Evolutionary conservation across 2,329 filamentous ascomycete species (phyloP).

Genomic region (Fusarium cyanostomum): DNA sequence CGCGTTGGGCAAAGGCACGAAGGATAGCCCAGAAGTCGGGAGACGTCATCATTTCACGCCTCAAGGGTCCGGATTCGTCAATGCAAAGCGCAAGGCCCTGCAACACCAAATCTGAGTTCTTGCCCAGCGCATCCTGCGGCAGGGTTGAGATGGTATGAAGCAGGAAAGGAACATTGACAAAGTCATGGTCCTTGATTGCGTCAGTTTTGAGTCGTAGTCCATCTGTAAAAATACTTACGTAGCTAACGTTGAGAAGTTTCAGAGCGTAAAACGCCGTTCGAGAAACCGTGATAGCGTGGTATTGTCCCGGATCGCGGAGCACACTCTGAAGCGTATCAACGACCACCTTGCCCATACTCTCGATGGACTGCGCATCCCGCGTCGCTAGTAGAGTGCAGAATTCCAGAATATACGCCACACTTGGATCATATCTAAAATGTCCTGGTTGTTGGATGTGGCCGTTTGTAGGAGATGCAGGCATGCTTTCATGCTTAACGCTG

Average conservation of each 20-base stretch:
- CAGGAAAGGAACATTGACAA: constrained; percentile 89
- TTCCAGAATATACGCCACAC: constrained; percentile 89
- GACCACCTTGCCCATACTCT: constrained; percentile 78
- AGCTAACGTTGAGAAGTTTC: constrained; percentile 81
- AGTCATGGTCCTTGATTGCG: constrained; percentile 77
- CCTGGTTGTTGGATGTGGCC: constrained; percentile 48
- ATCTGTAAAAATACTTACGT: constrained; percentile 66
- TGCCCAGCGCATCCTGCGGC: constrained; percentile 78
- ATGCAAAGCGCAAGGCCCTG: constrained; percentile 85
- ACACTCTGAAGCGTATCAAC: constrained; percentile 83
- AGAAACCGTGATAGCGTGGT: constrained; percentile 86
- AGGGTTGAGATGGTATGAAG: constrained; percentile 92
- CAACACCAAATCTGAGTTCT: constrained; percentile 78
- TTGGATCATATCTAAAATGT: constrained; percentile 80
- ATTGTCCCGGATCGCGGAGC: constrained; percentile 78
- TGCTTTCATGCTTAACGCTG: constrained; percentile 86
- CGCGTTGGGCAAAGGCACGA: constrained; percentile 74
- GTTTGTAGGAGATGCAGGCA: constrained; percentile 68
- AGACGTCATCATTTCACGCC: constrained; percentile 93
- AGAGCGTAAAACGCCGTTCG: constrained; percentile 89
- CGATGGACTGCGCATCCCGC: constrained; percentile 77
- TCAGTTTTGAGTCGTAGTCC: constrained; percentile 27
- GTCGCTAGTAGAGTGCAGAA: constrained; percentile 85
- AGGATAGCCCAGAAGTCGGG: constrained; percentile 97
- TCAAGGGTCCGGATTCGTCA: constrained; percentile 77